A percentile compares a stretch with the other conserved stretches of the same genome.
These are phyloP conservation scores for Chloropicon primus DNA, from an alignment of 139 green algal species.

Conservation along the genomic window DNA sequence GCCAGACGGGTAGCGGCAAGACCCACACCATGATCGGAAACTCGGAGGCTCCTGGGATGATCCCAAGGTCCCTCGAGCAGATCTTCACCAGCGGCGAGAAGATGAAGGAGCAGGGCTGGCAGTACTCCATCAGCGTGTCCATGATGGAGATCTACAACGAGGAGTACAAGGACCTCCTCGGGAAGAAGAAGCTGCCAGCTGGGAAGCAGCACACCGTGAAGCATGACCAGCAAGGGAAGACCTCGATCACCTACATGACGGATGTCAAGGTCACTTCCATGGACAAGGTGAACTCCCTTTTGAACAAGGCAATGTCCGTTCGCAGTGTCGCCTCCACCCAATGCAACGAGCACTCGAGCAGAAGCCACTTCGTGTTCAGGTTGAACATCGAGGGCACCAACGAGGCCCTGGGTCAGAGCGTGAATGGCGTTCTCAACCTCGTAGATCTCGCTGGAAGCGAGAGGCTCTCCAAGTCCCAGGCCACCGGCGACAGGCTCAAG, in stretches of 20 bases:
- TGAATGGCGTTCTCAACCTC: constrained; percentile 24
- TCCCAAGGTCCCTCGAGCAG: constrained; percentile 67
- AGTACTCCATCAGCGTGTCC: constrained; percentile 66
- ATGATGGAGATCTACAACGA: constrained; percentile 98
- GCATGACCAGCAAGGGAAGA: constrained; percentile 40
- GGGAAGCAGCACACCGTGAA: constrained; percentile 42
- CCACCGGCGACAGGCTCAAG: constrained; percentile 71
- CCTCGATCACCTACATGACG: constrained; percentile 47
- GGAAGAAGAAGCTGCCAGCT: constrained; percentile 4
- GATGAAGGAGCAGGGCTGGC: constrained; percentile 57
- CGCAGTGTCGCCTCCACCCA: constrained; percentile 10
- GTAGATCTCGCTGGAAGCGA: constrained; percentile 60
- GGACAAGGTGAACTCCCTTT: constrained; percentile 16
- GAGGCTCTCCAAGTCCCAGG: constrained; percentile 51
- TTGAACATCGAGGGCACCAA: constrained; percentile 14
- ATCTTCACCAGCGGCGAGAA: constrained; percentile 40
- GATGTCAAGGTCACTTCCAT: constrained; percentile 35
- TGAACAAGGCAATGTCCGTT: constrained; percentile 17
- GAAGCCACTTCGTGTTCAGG: constrained; percentile 14
- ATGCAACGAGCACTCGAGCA: constrained; percentile 10
- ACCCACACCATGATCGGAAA: constrained; percentile 71
- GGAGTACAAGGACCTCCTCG: constrained; percentile 33
- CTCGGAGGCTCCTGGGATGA: constrained; percentile 52
- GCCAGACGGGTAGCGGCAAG: constrained; percentile 75
- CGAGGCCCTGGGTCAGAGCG: constrained; percentile 33